Conservation (phyloP, 2,329 filamentous ascomycete genomes). For the Alternaria arbusti region DNA sequence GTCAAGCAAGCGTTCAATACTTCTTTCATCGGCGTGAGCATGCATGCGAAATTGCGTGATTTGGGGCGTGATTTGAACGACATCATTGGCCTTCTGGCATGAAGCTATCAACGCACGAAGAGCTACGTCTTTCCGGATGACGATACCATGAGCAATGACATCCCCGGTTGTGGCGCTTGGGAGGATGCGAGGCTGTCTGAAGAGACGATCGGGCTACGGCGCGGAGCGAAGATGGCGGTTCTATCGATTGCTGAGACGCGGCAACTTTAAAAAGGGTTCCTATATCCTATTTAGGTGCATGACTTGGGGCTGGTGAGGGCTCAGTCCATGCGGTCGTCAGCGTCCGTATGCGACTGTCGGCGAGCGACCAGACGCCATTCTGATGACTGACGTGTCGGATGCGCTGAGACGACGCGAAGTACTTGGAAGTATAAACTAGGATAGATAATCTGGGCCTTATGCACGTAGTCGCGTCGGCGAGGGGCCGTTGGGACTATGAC, state of each 20-base stretch:
- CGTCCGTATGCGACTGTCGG: neutral
- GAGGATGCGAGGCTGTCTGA: slow-evolving; percentile 54
- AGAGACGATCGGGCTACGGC: slow-evolving; percentile 56
- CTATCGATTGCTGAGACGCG: slow-evolving; percentile 59
- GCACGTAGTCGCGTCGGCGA: neutral
- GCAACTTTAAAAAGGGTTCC: slow-evolving; percentile 11
- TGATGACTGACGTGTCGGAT: neutral
- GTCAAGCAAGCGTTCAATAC: neutral
- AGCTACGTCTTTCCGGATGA: neutral
- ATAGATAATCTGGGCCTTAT: neutral
- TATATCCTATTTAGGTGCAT: neutral
- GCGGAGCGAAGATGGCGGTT: slow-evolving; percentile 60
- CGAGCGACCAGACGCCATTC: neutral
- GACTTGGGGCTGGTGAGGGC: no score
- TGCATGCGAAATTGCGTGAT: neutral
- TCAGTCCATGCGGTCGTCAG: neutral
- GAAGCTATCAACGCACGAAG: neutral
- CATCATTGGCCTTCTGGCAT: neutral
- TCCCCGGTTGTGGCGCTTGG: slow-evolving; percentile 53
- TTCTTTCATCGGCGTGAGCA: neutral
- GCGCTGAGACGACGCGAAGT: neutral
- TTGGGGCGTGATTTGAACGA: neutral
- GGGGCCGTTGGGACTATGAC: neutral
- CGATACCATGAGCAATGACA: neutral
- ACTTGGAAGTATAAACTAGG: neutral